Evolutionary conservation across 495 filamentous ascomycete species (phyloP).

Genomic region (Aspergillus campestris): DNA sequence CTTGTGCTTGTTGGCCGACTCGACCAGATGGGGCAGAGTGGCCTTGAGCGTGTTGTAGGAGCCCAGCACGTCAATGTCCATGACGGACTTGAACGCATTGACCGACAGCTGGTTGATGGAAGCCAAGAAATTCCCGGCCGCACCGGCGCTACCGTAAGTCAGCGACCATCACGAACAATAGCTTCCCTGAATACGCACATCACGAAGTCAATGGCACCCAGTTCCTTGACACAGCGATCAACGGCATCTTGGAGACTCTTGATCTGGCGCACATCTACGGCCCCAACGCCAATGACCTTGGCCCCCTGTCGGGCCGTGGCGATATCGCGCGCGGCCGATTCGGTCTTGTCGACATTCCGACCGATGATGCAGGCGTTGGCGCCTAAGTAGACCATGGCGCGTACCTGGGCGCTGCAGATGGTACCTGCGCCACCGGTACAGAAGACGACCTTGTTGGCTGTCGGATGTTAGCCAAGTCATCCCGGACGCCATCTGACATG

Average conservation of each 20-base stretch:
- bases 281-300: slow-evolving; percentile 78
- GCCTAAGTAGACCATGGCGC: slow-evolving; percentile 82
- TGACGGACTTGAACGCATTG: slow-evolving; percentile 91
- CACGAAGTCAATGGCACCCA: slow-evolving; percentile 87
- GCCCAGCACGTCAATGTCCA: slow-evolving; percentile 92
- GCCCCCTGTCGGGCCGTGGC: slow-evolving; percentile 65
- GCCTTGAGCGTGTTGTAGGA: slow-evolving; percentile 95
- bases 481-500: background rate
- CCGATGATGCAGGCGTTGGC: slow-evolving; percentile 92
- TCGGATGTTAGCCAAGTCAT: slow-evolving; percentile 2
- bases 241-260: slow-evolving; percentile 64
- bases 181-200: slow-evolving; percentile 50
- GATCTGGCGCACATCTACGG: slow-evolving; percentile 71
- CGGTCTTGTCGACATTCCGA: slow-evolving; percentile 83
- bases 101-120: slow-evolving; percentile 70
- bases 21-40: slow-evolving; percentile 66
- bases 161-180: background rate
- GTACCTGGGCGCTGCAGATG: slow-evolving; percentile 89
- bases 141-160: slow-evolving; percentile 61
- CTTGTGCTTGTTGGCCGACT: slow-evolving; percentile 56
- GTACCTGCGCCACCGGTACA: slow-evolving; percentile 91
- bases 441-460: slow-evolving; percentile 85
- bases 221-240: slow-evolving; percentile 65
- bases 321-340: slow-evolving; percentile 69
- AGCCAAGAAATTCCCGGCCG: slow-evolving; percentile 93